Percentiles rank a stretch among this genome's conserved stretches.
Conservation (phyloP, 352 stramenopile genomes). For the Phytophthora quininea region DNA sequence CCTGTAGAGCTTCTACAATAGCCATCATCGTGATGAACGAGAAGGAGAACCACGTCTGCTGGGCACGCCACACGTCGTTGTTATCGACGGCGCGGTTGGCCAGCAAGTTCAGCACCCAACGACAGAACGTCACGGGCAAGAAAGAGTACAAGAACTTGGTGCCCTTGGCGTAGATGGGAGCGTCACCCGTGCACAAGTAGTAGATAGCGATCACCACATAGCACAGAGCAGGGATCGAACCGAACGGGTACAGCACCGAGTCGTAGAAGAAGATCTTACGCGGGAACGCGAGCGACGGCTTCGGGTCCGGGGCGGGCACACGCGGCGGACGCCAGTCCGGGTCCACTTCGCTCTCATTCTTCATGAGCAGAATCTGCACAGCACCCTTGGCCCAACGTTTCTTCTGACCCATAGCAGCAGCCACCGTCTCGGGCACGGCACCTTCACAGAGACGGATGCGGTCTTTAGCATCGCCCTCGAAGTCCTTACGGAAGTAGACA, state of each 20-base stretch:
- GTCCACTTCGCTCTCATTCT: constrained; percentile 88
- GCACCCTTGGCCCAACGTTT: constrained; percentile 92
- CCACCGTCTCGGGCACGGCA: constrained; percentile 83
- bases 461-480: constrained; percentile 86
- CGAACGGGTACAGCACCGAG: constrained; percentile 89
- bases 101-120: constrained; percentile 85
- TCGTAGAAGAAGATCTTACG: constrained; percentile 93
- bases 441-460: constrained; percentile 88
- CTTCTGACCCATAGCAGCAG: constrained; percentile 83
- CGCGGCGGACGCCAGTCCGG: constrained; percentile 85
- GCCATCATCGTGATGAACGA: constrained; percentile 89
- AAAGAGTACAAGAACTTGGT: constrained; percentile 88
- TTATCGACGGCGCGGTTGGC: constrained; percentile 88
- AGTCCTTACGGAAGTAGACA: constrained; percentile 91
- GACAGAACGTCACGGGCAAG: constrained; percentile 80
- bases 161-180: constrained; percentile 86
- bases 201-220: constrained; percentile 87
- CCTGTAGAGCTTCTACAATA: constrained; percentile 81
- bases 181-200: constrained; percentile 86
- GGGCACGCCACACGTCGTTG: constrained; percentile 89
- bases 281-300: constrained; percentile 79
- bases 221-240: constrained; percentile 84
- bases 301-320: constrained; percentile 82
- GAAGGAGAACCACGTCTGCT: constrained; percentile 93
- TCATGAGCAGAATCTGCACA: constrained; percentile 90